Evolutionary conservation across 352 stramenopile species (phyloP).

Genomic region (Globisporangium paroecandrum): DNA sequence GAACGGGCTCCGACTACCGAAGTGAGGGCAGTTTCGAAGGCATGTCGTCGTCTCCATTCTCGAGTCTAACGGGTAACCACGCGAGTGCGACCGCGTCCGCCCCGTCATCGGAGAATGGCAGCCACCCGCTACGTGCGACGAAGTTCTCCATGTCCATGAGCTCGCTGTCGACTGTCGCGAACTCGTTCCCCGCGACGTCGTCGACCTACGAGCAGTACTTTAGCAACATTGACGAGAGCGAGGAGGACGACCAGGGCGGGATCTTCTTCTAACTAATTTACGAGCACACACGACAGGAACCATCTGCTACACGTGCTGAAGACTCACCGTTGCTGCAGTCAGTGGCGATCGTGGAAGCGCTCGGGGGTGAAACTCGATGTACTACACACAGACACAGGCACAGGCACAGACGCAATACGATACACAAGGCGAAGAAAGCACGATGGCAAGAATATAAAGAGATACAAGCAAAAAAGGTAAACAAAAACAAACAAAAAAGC

Average conservation of each 20-base stretch:
- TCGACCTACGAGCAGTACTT: conserved; percentile 87
- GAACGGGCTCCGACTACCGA: conserved; percentile 34
- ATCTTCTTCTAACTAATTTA: conserved; percentile 82
- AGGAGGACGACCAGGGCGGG: conserved; percentile 76
- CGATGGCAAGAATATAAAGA: neutral
- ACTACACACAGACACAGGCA: neutral
- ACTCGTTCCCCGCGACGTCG: conserved; percentile 57
- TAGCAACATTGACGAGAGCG: conserved; percentile 82
- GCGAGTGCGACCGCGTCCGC: conserved; percentile 16
- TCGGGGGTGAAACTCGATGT: neutral
- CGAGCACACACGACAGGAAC: conserved; percentile 5
- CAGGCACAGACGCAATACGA: neutral
- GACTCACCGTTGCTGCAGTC: neutral
- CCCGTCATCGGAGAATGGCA: conserved; percentile 26
- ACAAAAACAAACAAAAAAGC: neutral
- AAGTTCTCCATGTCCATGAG: conserved; percentile 86
- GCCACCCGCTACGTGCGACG: conserved; percentile 30
- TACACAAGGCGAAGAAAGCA: neutral
- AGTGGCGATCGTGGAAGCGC: neutral
- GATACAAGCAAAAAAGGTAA: conserved; percentile 1
- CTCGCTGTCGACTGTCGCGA: conserved; percentile 59
- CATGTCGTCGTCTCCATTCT: conserved; percentile 38
- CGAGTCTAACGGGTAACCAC: conserved; percentile 14
- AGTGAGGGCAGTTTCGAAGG: conserved; percentile 48
- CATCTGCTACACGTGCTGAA: neutral